A percentile compares a stretch with the other conserved stretches of the same genome.
Conservation (phyloP, 2,329 filamentous ascomycete genomes). For the Diplodia scrobiculata region DNA sequence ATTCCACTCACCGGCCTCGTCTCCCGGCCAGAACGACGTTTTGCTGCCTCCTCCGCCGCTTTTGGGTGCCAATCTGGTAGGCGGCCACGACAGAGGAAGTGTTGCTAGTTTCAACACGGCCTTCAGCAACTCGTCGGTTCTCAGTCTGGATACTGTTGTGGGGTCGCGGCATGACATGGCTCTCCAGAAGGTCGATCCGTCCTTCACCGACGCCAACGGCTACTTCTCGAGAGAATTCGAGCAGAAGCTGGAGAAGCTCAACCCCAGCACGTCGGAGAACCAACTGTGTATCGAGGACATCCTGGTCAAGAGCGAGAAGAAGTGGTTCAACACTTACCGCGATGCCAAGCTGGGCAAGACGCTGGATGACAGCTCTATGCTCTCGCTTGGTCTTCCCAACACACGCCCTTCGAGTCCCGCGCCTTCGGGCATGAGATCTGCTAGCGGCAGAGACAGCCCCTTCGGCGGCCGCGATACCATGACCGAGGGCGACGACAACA, state of each 20-base stretch:
- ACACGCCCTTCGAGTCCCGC: slow-evolving; percentile 15
- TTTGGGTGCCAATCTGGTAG: not conserved
- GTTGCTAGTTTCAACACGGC: slow-evolving; percentile 6
- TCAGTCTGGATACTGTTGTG: slow-evolving; percentile 61
- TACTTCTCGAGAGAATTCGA: slow-evolving; percentile 62
- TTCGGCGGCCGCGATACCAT: slow-evolving; percentile 15
- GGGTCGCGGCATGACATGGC: slow-evolving; percentile 55
- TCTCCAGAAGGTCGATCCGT: slow-evolving; percentile 67
- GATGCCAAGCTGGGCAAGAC: slow-evolving; percentile 26
- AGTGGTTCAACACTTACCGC: slow-evolving; percentile 56
- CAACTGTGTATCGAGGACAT: slow-evolving; percentile 66
- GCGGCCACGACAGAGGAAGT: slow-evolving; percentile 15
- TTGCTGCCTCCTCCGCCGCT: slow-evolving; percentile 17
- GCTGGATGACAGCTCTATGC: slow-evolving; percentile 17
- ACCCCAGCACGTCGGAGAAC: slow-evolving; percentile 40
- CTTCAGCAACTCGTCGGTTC: slow-evolving; percentile 34
- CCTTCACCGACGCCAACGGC: slow-evolving; percentile 66
- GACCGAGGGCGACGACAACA: slow-evolving; percentile 20
- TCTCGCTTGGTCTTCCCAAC: slow-evolving; percentile 12
- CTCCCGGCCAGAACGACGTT: slow-evolving; percentile 2
- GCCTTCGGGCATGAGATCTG: slow-evolving; percentile 7
- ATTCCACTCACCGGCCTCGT: slow-evolving; percentile 12
- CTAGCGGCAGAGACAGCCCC: slow-evolving; percentile 14
- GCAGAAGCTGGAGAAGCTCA: slow-evolving; percentile 58
- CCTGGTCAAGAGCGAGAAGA: slow-evolving; percentile 65